Evolutionary conservation across 345 rosid genomes (phyloP).

Genomic region (Aquilaria sinensis): DNA sequence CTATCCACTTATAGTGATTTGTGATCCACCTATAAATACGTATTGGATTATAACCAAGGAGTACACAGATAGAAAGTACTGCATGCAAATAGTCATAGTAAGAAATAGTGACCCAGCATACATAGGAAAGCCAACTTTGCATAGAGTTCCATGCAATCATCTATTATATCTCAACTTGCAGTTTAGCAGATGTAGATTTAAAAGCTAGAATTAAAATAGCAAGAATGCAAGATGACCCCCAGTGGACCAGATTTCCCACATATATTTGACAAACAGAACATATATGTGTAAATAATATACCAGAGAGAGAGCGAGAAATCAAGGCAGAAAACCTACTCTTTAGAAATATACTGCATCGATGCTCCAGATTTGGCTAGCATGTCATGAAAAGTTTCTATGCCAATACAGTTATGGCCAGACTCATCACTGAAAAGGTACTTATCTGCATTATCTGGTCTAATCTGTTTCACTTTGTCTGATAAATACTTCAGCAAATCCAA

Average conservation of each 20-base stretch:
- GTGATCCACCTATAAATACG: conserved; percentile 62
- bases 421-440: conserved; percentile 49
- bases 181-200: too few relatives aligned
- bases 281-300: not conserved
- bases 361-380: conserved; percentile 71
- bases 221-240: too few relatives aligned
- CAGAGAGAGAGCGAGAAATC: not conserved
- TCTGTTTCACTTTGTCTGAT: conserved; percentile 31
- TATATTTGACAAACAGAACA: not conserved
- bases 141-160: not conserved
- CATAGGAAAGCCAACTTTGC: not conserved
- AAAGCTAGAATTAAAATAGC: too few relatives aligned
- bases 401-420: conserved; percentile 42
- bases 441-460: conserved; percentile 51
- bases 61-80: not conserved
- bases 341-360: conserved; percentile 47
- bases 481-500: conserved; percentile 37
- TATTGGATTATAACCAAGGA: not conserved
- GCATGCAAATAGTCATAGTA: not conserved
- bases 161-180: too few relatives aligned
- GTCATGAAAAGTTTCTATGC: conserved; percentile 48
- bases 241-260: not conserved
- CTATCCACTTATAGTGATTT: conserved; percentile 92
- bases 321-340: conserved; percentile 42
- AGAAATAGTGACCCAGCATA: not conserved